Evolutionary conservation across 2,329 filamentous ascomycete species (phyloP).

Genomic region (Stachybotrys chartarum): DNA sequence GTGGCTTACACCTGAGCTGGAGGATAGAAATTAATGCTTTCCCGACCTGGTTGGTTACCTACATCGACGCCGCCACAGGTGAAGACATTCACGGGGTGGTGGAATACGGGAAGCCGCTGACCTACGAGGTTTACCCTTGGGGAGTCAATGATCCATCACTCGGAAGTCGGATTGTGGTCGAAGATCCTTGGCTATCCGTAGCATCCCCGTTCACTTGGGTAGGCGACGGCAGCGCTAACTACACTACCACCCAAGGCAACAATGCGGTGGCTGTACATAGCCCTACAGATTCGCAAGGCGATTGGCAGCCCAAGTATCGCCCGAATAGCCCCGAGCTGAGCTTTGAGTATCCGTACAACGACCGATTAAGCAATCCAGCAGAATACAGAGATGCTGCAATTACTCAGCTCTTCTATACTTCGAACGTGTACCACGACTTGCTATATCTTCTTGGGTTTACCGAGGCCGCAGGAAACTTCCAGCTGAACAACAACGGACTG

Average conservation of each 20-base stretch:
- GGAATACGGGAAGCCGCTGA: slow-evolving; percentile 49
- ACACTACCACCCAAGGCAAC: slow-evolving; percentile 49
- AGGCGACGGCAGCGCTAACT: slow-evolving; percentile 35
- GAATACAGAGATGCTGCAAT: slow-evolving; percentile 47
- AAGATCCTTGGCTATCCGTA: slow-evolving; percentile 38
- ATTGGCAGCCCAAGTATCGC: slow-evolving; percentile 33
- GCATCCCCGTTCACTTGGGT: slow-evolving; percentile 49
- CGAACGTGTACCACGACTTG: slow-evolving; percentile 53
- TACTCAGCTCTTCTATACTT: slow-evolving; percentile 54
- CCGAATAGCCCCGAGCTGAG: slow-evolving; percentile 31
- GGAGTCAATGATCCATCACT: slow-evolving; percentile 46
- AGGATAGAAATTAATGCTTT: slow-evolving; percentile 50
- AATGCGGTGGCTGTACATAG: slow-evolving; percentile 46
- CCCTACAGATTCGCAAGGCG: slow-evolving; percentile 30
- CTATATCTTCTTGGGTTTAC: slow-evolving; percentile 51
- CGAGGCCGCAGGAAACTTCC: slow-evolving; percentile 53
- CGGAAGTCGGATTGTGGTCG: slow-evolving; percentile 33
- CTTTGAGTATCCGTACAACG: slow-evolving; percentile 39
- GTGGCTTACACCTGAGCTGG: slow-evolving; percentile 45
- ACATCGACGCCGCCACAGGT: slow-evolving; percentile 42
- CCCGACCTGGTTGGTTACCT: slow-evolving; percentile 51
- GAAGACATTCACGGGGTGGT: slow-evolving; percentile 44
- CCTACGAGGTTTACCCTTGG: slow-evolving; percentile 51
- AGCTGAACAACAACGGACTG: slow-evolving; percentile 46
- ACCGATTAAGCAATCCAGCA: slow-evolving; percentile 21